A percentile compares a stretch with the other conserved stretches of the same genome.
Evolutionary conservation across 148 eudicot species (phyloP).

Genomic region (Salicornia ramosissima): DNA sequence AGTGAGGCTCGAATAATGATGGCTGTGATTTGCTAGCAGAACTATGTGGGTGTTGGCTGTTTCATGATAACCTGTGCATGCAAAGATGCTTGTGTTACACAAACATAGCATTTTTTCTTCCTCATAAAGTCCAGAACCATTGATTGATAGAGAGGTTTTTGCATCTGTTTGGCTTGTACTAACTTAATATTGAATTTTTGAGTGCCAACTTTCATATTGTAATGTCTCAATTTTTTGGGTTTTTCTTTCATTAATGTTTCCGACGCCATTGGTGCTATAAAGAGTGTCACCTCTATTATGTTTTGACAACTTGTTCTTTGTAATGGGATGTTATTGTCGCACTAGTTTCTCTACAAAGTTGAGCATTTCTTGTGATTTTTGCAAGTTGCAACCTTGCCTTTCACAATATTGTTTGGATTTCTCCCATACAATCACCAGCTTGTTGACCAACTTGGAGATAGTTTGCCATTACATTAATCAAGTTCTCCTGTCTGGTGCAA

Average conservation of each 20-base stretch:
- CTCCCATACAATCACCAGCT: background rate
- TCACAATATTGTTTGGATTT: background rate
- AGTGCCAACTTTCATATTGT: constrained; percentile 19
- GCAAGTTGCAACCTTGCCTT: constrained; percentile 7
- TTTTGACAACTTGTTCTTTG: no score
- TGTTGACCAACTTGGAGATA: background rate
- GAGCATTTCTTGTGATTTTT: background rate
- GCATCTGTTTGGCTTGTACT: background rate
- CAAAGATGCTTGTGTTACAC: constrained; percentile 15
- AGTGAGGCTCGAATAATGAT: background rate
- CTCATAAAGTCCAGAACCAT: constrained; percentile 7
- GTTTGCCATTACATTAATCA: background rate
- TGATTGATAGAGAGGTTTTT: constrained; percentile 10
- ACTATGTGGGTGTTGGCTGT: constrained; percentile 7
- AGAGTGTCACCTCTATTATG: background rate
- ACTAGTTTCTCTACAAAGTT: background rate
- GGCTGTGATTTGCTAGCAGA: constrained; percentile 5
- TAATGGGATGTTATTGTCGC: background rate
- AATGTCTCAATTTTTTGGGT: background rate
- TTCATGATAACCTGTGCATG: constrained; percentile 20
- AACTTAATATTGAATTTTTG: constrained; percentile 4
- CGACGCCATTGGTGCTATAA: background rate
- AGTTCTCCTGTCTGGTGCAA: background rate
- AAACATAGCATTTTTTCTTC: constrained; percentile 22
- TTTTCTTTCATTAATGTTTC: background rate